Conservation (phyloP, 2,329 filamentous ascomycete genomes). For the Escovopsis sp. region DNA sequence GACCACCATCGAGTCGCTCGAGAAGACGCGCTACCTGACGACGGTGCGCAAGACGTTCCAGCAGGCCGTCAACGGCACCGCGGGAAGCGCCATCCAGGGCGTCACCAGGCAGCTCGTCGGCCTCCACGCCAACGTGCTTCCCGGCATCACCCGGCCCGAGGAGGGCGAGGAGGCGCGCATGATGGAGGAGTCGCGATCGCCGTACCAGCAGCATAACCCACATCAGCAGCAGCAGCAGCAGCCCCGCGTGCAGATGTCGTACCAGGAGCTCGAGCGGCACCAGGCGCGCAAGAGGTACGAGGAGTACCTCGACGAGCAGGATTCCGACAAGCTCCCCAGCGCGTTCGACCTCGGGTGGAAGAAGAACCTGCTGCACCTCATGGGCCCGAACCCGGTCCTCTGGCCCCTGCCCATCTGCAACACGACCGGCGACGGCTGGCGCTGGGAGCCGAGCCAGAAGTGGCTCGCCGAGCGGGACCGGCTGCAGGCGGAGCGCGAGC, state of each 20-base stretch:
- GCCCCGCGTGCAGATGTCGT: constrained; percentile 31
- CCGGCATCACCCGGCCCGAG: constrained; percentile 65
- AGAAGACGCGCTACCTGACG: constrained; percentile 87
- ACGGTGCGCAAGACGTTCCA: constrained; percentile 59
- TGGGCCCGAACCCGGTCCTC: constrained; percentile 56
- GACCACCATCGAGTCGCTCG: constrained; percentile 91
- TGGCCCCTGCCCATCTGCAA: constrained; percentile 76
- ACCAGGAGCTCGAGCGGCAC: constrained; percentile 39
- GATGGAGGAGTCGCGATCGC: constrained; percentile 8
- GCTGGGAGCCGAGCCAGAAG: constrained; percentile 70
- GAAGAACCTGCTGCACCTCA: constrained; percentile 66
- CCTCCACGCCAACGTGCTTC: constrained; percentile 67
- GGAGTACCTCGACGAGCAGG: constrained; percentile 77
- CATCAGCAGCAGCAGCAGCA: too few species aligned
- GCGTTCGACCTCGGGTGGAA: constrained; percentile 84
- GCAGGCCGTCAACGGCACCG: constrained; percentile 40
- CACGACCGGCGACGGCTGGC: constrained; percentile 85
- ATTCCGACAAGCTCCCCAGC: constrained; percentile 75
- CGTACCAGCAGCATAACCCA: too few species aligned
- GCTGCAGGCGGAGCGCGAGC: constrained; percentile 41
- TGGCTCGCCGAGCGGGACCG: constrained; percentile 61
- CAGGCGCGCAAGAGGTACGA: constrained; percentile 42
- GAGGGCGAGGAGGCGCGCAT: constrained; percentile 54
- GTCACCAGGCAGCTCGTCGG: constrained; percentile 62
- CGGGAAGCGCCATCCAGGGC: constrained; percentile 32